Evolutionary conservation across 2,329 filamentous ascomycete species (phyloP), one percentile per base, ranked within the genome.

Genomic region (Diaporthe australafricana): DNA sequence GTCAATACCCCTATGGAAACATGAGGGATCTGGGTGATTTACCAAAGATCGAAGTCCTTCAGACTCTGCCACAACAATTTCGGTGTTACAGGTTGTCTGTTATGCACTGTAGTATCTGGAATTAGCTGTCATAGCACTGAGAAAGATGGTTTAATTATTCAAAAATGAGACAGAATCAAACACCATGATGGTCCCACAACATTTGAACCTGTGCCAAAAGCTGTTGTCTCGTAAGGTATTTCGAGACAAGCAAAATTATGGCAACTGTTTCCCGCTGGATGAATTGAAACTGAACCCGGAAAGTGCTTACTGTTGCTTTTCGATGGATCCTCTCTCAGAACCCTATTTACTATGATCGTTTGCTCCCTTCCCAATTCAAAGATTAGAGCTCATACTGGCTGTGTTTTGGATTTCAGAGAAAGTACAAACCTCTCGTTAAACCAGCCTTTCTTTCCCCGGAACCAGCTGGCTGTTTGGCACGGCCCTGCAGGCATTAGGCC

Each of bases 291-390:
- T 35, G 32, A 5, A 35, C 9, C 32, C 32, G 32, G 32, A 35
- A 35, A 9, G 5, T 35, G 32, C 32, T 35, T 35, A 35, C 32
- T 90, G 66, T 85, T 84, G 69, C 87, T 86, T 76, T 89, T 90
- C 55, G 83, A 85, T 0, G 89, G 89, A 70, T 91, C 90, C 55
- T 92, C 90, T 1, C 90, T 86, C 9, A 86, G 75, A 11, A 86
- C 79, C 1, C 91, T 83, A 75, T 91, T 92, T 48, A 91, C 88
- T 2, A 92, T 84, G 71, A 92, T 91, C 27, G 82, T 82, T 71
- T 90, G 87, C 74, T 91, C 89, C 20, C 86, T 79, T 22, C 60
- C 9, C 0, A 3, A 1, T 17, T 1, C 17, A 20, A 30, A 1
- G 11, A 60, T 22, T 27, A 30, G 25, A 20, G 5, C 45, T 20